phyloP scores from a whole-genome alignment of 768 basidiomycete genomes.

The Dentipellis fragilis region DNA sequence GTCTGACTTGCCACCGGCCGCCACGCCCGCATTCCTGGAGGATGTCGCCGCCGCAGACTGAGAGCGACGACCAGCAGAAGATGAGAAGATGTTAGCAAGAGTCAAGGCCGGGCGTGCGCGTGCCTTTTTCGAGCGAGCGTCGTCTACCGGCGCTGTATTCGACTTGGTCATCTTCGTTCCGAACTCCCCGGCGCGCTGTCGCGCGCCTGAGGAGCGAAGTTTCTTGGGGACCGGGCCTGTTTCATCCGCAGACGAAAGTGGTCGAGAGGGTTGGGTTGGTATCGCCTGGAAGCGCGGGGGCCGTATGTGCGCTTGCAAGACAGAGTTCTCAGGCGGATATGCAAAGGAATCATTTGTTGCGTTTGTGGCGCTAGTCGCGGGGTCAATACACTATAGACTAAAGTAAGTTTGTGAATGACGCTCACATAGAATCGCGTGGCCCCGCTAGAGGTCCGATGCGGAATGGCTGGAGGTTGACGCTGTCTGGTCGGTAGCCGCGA shows the following conservation, averaged over 20 bases:
- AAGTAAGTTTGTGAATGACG: not conserved
- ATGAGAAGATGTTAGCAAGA: constrained; percentile 85
- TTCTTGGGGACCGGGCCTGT: constrained; percentile 70
- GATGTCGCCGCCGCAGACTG: constrained; percentile 51
- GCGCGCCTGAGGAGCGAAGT: constrained; percentile 52
- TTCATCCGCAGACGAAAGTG: constrained; percentile 78
- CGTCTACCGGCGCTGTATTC: constrained; percentile 29
- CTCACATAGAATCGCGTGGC: constrained; percentile 59
- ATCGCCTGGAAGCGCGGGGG: not conserved
- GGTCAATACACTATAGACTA: not conserved
- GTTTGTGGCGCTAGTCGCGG: constrained; percentile 1
- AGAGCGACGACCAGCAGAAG: constrained; percentile 56
- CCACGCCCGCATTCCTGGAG: constrained; percentile 37
- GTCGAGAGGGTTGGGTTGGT: constrained; percentile 30
- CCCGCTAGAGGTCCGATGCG: constrained; percentile 40
- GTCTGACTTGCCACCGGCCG: constrained; percentile 34
- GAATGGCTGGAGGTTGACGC: constrained; percentile 41
- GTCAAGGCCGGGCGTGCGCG: constrained; percentile 81
- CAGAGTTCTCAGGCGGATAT: constrained; percentile 45
- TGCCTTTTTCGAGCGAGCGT: constrained; percentile 83
- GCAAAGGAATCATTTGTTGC: constrained; percentile 36
- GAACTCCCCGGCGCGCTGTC: constrained; percentile 22
- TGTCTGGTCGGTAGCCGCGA: constrained; percentile 31
- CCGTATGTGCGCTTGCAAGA: constrained; percentile 39
- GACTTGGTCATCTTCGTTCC: constrained; percentile 45